These are phyloP conservation scores for Hypoxylon subgilvum DNA, from an alignment of 495 filamentous ascomycete species.

Conservation along the genomic window DNA sequence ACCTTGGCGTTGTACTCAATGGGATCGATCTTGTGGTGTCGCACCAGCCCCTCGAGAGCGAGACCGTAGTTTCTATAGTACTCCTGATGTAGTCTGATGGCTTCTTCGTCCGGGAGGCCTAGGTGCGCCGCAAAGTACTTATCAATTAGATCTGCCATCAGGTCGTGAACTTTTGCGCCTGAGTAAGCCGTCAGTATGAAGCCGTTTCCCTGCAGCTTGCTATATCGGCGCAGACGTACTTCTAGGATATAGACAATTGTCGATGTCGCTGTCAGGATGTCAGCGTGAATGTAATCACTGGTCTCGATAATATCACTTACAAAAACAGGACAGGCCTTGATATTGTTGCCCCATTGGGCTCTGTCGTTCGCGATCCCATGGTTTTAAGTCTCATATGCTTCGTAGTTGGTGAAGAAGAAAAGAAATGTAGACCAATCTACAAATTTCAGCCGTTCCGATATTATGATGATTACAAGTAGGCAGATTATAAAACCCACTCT, in stretches of 20 bases:
- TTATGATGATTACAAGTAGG: too few relatives aligned
- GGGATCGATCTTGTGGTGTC: constrained; percentile 93
- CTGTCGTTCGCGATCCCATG: constrained; percentile 35
- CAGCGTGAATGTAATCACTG: background rate
- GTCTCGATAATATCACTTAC: constrained; percentile 38
- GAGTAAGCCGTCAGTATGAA: constrained; percentile 18
- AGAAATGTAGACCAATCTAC: too few relatives aligned
- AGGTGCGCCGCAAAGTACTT: constrained; percentile 83
- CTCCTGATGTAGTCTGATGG: constrained; percentile 77
- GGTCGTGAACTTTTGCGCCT: constrained; percentile 73
- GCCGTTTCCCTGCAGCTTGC: background rate
- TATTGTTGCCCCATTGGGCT: constrained; percentile 19
- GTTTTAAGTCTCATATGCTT: background rate
- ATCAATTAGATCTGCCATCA: constrained; percentile 79
- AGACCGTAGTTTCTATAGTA: constrained; percentile 97
- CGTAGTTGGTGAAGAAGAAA: background rate
- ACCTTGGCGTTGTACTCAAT: constrained; percentile 93
- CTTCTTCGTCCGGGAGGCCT: constrained; percentile 71
- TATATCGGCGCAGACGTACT: constrained; percentile 50
- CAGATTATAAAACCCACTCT: too few relatives aligned
- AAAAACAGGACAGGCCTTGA: constrained; percentile 55
- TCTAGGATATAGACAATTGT: constrained; percentile 86
- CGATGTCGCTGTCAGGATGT: constrained; percentile 71
- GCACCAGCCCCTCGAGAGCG: constrained; percentile 92
- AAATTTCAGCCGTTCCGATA: too few relatives aligned